These are phyloP conservation scores for Phyllosticta citriasiana DNA, from an alignment of 2,329 filamentous ascomycete species.

Conservation along the genomic window DNA sequence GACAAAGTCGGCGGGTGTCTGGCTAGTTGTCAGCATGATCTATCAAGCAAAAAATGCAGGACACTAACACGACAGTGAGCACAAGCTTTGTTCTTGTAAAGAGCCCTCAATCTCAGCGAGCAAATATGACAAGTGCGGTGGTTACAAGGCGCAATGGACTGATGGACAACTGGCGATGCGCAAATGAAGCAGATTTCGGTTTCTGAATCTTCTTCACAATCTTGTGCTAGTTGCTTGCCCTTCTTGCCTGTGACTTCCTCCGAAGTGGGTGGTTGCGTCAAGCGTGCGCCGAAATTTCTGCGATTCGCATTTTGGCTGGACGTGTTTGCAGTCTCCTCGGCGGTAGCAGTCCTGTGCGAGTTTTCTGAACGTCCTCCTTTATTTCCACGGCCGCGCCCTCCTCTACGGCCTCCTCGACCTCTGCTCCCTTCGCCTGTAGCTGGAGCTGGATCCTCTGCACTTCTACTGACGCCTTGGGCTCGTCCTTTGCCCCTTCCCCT, in stretches of 20 bases:
- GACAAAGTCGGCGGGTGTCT: constrained; percentile 66
- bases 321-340: neutral
- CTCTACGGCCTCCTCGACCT: constrained; percentile 5
- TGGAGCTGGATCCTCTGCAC: neutral
- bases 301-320: neutral
- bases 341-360: neutral
- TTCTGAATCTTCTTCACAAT: constrained; percentile 45
- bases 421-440: neutral
- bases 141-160: constrained; percentile 86
- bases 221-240: neutral
- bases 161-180: constrained; percentile 78
- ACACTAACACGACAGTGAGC: constrained; percentile 78
- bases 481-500: constrained; percentile 6
- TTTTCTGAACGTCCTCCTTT: constrained; percentile 1
- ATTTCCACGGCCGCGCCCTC: constrained; percentile 9
- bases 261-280: neutral
- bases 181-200: constrained; percentile 95
- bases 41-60: neutral
- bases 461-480: neutral
- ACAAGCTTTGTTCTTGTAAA: constrained; percentile 95
- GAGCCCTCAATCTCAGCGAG: constrained; percentile 74
- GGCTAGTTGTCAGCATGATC: neutral
- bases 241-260: neutral
- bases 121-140: constrained; percentile 97
- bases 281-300: constrained; percentile 2